phyloP scores from a whole-genome alignment of 371 early-diverging fungal species.

The Mucor velutinosus region DNA sequence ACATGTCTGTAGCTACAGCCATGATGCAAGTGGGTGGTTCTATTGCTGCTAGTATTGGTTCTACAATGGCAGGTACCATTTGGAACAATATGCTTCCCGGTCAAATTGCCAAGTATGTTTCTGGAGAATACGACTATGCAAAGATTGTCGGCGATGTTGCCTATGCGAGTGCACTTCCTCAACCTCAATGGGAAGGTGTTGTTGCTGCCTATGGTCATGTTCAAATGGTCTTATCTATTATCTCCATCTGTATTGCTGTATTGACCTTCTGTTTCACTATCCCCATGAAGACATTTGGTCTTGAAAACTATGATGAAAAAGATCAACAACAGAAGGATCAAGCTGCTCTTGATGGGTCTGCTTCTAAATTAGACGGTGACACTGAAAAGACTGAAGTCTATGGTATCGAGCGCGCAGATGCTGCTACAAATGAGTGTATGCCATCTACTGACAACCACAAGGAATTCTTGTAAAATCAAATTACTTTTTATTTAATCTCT shows the following conservation, averaged over 20 bases:
- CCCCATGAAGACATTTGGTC: conserved; percentile 46
- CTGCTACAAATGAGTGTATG: neutral
- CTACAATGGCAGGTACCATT: conserved; percentile 41
- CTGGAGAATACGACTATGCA: conserved; percentile 37
- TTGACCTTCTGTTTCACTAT: conserved; percentile 33
- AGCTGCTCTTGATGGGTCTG: neutral
- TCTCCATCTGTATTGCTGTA: conserved; percentile 31
- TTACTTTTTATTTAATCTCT: neutral
- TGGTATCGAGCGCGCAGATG: neutral
- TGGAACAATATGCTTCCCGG: conserved; percentile 45
- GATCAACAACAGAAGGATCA: neutral
- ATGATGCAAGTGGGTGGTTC: conserved; percentile 40
- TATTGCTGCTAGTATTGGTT: conserved; percentile 40
- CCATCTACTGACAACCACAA: neutral
- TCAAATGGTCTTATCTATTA: conserved; percentile 35
- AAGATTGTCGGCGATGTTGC: conserved; percentile 31
- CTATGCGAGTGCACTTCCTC: conserved; percentile 29
- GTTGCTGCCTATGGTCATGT: conserved; percentile 34
- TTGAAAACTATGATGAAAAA: conserved; percentile 17
- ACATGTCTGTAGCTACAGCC: conserved; percentile 44
- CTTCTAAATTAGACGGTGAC: neutral
- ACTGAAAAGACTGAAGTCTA: neutral
- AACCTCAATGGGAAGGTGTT: conserved; percentile 34
- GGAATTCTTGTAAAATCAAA: neutral
- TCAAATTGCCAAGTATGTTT: conserved; percentile 35